Conservation (phyloP, 495 filamentous ascomycete genomes). For the Aspergillus diversus region DNA sequence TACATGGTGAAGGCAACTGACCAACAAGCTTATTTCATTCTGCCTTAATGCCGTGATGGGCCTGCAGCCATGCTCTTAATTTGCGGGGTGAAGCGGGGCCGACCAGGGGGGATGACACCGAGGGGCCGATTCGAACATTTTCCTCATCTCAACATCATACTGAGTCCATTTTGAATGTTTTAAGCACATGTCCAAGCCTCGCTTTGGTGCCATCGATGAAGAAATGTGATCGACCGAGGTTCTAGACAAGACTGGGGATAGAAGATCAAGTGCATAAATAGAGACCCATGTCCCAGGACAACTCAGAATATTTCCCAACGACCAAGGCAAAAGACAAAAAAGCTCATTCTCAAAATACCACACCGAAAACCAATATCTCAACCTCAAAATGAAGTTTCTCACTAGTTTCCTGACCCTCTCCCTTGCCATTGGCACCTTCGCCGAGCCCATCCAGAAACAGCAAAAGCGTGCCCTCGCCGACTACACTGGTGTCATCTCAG, state of each 20-base stretch:
- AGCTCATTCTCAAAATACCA: not conserved
- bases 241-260: not conserved
- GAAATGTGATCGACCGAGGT: constrained; percentile 3
- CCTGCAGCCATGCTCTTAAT: not conserved
- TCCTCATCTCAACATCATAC: not conserved
- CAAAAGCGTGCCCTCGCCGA: constrained; percentile 33
- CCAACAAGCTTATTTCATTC: not conserved
- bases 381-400: constrained; percentile 5
- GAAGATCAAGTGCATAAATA: not conserved
- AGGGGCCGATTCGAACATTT: not conserved
- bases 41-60: not conserved
- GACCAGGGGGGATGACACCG: not conserved
- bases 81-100: not conserved
- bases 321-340: not conserved
- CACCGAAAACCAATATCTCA: not conserved
- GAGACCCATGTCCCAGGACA: not conserved
- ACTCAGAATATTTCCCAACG: not conserved
- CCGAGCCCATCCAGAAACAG: constrained; percentile 2
- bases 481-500: constrained; percentile 33
- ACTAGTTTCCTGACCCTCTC: not conserved
- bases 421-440: constrained; percentile 1
- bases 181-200: not conserved
- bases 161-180: not conserved
- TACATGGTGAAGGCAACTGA: not conserved
- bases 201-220: not conserved